Conservation (phyloP, 1,139 yeast species). For the Hyphopichia fennica region DNA sequence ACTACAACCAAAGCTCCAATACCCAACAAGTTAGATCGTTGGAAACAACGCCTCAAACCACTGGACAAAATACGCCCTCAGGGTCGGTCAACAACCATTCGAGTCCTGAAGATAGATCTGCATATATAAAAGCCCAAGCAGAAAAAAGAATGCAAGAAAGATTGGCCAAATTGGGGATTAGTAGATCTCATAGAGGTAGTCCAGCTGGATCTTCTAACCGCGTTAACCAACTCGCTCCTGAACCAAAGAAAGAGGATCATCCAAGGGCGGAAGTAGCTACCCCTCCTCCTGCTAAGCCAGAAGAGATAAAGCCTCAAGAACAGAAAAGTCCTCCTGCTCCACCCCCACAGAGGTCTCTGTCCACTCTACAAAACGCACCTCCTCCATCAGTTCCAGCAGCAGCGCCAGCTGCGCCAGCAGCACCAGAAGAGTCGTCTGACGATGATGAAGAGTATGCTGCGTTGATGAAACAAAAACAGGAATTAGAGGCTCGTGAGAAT, state of each 20-base stretch:
- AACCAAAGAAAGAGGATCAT: conserved; percentile 1
- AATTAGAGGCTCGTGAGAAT: conserved; percentile 47
- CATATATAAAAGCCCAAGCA: conserved; percentile 87
- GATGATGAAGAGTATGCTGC: conserved; percentile 48
- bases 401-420: conserved; percentile 4
- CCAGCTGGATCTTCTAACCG: conserved; percentile 1
- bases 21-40: conserved; percentile 1
- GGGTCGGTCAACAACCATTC: conserved; percentile 19
- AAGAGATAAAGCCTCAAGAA: not conserved
- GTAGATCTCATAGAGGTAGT: conserved; percentile 30
- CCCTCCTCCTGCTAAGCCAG: not conserved
- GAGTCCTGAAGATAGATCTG: conserved; percentile 69
- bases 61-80: conserved; percentile 6
- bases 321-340: not conserved
- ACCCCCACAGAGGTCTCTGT: conserved; percentile 4
- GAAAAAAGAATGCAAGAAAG: conserved; percentile 87
- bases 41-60: conserved; percentile 6
- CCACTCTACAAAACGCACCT: conserved; percentile 1
- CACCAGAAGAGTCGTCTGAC: conserved; percentile 21
- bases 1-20: conserved; percentile 3
- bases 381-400: conserved; percentile 3
- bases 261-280: conserved; percentile 6
- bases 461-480: conserved; percentile 47
- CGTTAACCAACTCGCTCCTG: not conserved
- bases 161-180: conserved; percentile 80